Percentiles rank a stretch among this genome's conserved stretches.
Conservation (phyloP, 768 basidiomycete genomes). For the Pulveroboletus frians region DNA sequence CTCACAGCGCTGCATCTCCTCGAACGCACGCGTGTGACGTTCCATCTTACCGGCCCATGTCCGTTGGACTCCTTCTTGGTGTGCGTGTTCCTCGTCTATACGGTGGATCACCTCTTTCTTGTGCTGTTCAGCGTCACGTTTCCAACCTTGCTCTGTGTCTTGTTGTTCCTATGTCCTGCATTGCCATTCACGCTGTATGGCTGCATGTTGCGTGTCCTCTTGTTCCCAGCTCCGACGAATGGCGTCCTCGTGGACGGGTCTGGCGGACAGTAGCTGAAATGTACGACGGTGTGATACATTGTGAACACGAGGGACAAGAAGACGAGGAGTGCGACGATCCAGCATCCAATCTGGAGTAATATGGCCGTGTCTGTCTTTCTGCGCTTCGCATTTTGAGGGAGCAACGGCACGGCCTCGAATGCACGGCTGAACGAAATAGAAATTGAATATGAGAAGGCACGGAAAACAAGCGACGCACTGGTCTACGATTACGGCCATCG, state of each 20-base stretch:
- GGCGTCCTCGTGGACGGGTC: conserved; percentile 1
- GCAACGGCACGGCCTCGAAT: background rate
- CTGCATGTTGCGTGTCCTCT: background rate
- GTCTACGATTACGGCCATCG: background rate
- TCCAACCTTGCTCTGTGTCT: conserved; percentile 4
- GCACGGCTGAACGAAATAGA: background rate
- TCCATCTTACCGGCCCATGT: conserved; percentile 6
- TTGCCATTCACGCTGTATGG: conserved; percentile 1
- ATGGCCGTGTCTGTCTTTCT: background rate
- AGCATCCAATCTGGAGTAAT: background rate
- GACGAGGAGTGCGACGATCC: background rate
- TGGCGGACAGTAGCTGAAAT: conserved; percentile 2
- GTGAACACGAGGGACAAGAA: background rate
- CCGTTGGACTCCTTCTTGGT: background rate
- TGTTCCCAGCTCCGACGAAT: conserved; percentile 7
- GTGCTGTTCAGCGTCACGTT: background rate
- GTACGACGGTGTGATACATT: background rate
- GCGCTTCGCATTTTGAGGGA: background rate
- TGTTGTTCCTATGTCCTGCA: background rate
- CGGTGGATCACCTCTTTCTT: background rate
- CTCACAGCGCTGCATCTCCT: conserved; percentile 6
- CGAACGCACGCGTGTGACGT: background rate
- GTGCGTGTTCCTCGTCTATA: conserved; percentile 2
- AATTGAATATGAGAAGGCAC: too few species aligned
- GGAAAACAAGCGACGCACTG: conserved; percentile 3